Evolutionary conservation across 2,329 filamentous ascomycete genomes (phyloP), one percentile per base, ranked within the genome.

Genomic region (Achaetomium macrosporum): DNA sequence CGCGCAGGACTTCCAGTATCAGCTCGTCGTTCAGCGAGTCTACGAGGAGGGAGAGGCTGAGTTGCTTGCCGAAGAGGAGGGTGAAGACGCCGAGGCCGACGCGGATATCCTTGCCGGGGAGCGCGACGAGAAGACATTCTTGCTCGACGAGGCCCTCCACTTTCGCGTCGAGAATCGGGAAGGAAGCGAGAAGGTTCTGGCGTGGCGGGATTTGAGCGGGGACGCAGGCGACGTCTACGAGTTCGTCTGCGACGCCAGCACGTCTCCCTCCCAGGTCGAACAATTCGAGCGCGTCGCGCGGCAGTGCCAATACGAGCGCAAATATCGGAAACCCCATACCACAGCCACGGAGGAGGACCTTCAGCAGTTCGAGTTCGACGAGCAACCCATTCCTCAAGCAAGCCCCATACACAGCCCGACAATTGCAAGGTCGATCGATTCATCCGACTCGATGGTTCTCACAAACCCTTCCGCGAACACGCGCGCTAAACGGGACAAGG

Each of bases 41-140:
- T 99, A 95, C 76, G 93, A 99, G 67, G 93, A 99, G 72, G 93
- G 93, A 51, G 93, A 99, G 66, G 92, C 91, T 58, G 92, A 97
- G 65, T 79, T 93, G 19, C 74, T 96, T 40, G 90, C 86, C 42
- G 92, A 96, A 62, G 92, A 96, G 67, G 89, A 91, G 64, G 89
- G 84, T 48, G 89, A 92, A 58, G 88, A 95, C 73, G 85, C 80
- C 44, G 86, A 82, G 53, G 79, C 82, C 42, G 88, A 92, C 65
- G 83, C 81, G 41, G 88, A 92, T 65, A 82, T 82, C n/a, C 76
- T 93, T 50, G 78, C 78, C 29, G 76, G 77, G 20, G 91, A 96
- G 65, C 89, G 90, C 63, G 95, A 99, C 85, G 93, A 99, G 73
- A 96, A 96, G 76, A 92, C 87, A 0, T 99, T 97, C 67, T 72